Evolutionary conservation across 192 early-diverging fungal species (phyloP).

Genomic region (Gigaspora rosea): DNA sequence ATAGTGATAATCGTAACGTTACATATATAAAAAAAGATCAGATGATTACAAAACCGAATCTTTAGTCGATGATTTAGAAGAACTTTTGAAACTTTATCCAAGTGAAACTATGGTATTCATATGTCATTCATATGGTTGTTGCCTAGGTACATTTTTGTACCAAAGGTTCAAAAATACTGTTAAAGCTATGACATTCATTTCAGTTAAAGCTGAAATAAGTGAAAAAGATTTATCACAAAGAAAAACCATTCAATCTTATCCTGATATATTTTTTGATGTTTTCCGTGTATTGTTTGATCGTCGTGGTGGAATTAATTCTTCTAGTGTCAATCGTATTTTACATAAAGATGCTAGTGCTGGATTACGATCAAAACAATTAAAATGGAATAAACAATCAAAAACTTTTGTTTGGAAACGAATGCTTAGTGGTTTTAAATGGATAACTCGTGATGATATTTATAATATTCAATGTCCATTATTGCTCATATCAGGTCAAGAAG

Average conservation of each 20-base stretch:
- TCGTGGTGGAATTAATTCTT: constrained; percentile 48
- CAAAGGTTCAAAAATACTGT: constrained; percentile 35
- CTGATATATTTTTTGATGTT: constrained; percentile 50
- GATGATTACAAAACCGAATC: constrained; percentile 50
- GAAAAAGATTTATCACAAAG: constrained; percentile 39
- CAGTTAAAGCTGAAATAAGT: constrained; percentile 48
- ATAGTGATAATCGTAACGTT: neutral
- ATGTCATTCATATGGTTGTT: constrained; percentile 60
- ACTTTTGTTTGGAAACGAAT: constrained; percentile 52
- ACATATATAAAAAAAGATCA: constrained; percentile 35
- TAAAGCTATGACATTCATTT: constrained; percentile 55
- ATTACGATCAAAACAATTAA: constrained; percentile 44
- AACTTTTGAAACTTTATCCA: constrained; percentile 48
- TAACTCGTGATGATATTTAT: constrained; percentile 38
- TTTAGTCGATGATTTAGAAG: constrained; percentile 47
- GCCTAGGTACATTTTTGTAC: constrained; percentile 49
- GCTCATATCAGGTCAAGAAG: constrained; percentile 53
- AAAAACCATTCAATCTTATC: constrained; percentile 40
- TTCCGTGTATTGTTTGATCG: constrained; percentile 45
- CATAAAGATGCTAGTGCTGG: constrained; percentile 39
- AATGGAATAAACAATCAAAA: constrained; percentile 53
- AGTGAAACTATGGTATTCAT: constrained; percentile 52
- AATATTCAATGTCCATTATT: constrained; percentile 44
- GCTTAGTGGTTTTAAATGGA: constrained; percentile 41
- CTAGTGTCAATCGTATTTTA: constrained; percentile 50